Evolutionary conservation across 2,329 filamentous ascomycete species (phyloP).

Genomic region (Fusarium sp.): DNA sequence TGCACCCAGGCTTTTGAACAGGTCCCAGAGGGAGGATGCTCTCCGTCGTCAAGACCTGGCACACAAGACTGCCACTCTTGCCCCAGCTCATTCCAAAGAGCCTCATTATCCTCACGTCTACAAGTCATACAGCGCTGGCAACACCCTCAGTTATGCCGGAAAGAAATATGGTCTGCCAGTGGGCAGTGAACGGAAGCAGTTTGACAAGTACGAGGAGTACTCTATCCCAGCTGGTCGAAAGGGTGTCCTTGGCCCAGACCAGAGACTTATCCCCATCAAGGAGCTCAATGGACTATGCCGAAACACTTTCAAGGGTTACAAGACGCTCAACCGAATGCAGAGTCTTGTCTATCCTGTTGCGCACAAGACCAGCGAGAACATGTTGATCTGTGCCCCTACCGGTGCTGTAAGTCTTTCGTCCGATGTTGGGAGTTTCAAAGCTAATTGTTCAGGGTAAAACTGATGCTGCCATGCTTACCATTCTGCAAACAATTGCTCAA

Average conservation of each 20-base stretch:
- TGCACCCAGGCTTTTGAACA: constrained; percentile 72
- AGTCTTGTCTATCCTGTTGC: constrained; percentile 95
- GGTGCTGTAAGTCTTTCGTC: constrained; percentile 74
- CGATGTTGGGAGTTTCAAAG: background rate
- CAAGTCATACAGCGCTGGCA: constrained; percentile 83
- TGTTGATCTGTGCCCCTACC: constrained; percentile 97
- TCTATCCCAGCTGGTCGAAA: constrained; percentile 85
- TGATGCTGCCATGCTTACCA: constrained; percentile 96
- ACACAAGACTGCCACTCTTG: constrained; percentile 83
- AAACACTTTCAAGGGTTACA: constrained; percentile 95
- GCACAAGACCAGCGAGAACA: constrained; percentile 96
- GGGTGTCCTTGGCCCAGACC: constrained; percentile 77
- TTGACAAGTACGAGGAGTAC: constrained; percentile 89
- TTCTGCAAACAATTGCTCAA: constrained; percentile 89
- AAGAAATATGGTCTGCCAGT: constrained; percentile 84
- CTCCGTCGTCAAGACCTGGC: constrained; percentile 80
- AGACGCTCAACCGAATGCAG: constrained; percentile 96
- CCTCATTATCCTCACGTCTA: constrained; percentile 95
- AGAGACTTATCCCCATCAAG: constrained; percentile 80
- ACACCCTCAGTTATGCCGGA: constrained; percentile 83
- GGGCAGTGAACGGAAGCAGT: constrained; percentile 77
- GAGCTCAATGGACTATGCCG: constrained; percentile 90
- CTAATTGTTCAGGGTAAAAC: constrained; percentile 79
- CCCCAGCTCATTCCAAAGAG: constrained; percentile 77
- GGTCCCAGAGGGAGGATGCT: constrained; percentile 81